A percentile compares a stretch with the other conserved stretches of the same genome.
phyloP scores from a whole-genome alignment of 768 basidiomycete genomes.

The Hygrocybe coccinea region DNA sequence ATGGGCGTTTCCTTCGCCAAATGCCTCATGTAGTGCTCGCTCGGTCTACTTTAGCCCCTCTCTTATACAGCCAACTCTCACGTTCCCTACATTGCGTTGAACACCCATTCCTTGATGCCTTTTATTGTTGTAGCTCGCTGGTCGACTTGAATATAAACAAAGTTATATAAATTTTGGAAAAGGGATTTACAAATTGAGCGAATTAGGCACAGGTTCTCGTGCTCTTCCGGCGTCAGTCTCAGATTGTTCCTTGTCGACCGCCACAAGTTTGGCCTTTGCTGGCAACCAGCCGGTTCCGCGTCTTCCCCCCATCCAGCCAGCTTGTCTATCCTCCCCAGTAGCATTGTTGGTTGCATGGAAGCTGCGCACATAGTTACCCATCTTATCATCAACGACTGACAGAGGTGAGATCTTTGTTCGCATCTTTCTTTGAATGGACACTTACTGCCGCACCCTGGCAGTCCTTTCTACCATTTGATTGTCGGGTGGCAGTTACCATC shows the following conservation, averaged over 20 bases:
- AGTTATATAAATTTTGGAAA: background rate
- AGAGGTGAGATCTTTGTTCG: slow-evolving; percentile 26
- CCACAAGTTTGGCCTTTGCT: background rate
- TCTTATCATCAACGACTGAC: slow-evolving; percentile 15
- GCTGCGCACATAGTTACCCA: slow-evolving; percentile 23
- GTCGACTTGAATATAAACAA: background rate
- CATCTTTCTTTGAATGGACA: slow-evolving; percentile 14
- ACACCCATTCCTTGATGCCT: background rate
- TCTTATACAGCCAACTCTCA: background rate
- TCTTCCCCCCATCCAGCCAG: background rate
- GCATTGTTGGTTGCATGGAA: slow-evolving; percentile 37
- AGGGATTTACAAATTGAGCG: background rate
- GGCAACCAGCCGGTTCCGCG: background rate
- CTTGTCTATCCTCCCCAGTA: background rate
- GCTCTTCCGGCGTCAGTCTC: background rate
- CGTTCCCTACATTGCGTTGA: background rate
- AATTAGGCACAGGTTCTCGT: background rate
- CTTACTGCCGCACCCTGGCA: slow-evolving; percentile 12
- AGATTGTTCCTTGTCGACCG: background rate
- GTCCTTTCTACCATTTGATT: slow-evolving; percentile 32
- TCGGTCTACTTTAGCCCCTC: background rate
- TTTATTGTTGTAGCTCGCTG: background rate
- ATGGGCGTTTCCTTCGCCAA: background rate
- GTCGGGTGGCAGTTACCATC: slow-evolving; percentile 32
- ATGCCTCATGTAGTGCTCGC: background rate